Percentiles rank a stretch among this genome's conserved stretches.
Evolutionary conservation across 306 rosid genomes (phyloP).

Genomic region (Ormosia semicastrata): DNA sequence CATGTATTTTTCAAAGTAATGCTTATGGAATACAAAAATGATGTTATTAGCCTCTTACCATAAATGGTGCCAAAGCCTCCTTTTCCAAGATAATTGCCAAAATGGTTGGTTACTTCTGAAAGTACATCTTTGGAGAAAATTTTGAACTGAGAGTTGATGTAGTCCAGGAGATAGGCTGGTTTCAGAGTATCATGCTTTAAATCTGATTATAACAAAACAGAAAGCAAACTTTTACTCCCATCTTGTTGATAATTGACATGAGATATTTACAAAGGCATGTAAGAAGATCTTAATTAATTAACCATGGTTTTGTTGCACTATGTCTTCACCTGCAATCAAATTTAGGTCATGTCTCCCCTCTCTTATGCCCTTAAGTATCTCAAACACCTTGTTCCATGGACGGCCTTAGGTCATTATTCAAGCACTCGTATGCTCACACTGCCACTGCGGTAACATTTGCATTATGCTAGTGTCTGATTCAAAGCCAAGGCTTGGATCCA

Average conservation of each 20-base stretch:
- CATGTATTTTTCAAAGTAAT: background rate
- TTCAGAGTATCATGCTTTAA: background rate
- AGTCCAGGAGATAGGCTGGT: background rate
- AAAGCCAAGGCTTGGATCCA: background rate
- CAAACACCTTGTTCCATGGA: background rate
- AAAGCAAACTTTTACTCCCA: background rate
- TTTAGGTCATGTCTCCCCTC: background rate
- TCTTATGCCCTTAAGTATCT: background rate
- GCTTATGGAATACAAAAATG: background rate
- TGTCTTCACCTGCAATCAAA: background rate
- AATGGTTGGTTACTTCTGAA: slow-evolving; percentile 37
- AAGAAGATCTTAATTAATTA: background rate
- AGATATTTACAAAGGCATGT: background rate
- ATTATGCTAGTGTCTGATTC: background rate
- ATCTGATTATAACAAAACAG: background rate
- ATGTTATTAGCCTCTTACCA: slow-evolving; percentile 28
- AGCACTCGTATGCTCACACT: background rate
- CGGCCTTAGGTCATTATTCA: background rate
- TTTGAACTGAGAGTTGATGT: background rate
- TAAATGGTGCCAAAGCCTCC: slow-evolving; percentile 56
- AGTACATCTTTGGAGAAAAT: background rate
- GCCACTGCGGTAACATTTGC: background rate
- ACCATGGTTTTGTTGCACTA: background rate
- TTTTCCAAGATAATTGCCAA: slow-evolving; percentile 36
- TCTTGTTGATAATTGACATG: background rate